Conservation (phyloP, 75 land plant genomes). For the Cryptomeria japonica region DNA sequence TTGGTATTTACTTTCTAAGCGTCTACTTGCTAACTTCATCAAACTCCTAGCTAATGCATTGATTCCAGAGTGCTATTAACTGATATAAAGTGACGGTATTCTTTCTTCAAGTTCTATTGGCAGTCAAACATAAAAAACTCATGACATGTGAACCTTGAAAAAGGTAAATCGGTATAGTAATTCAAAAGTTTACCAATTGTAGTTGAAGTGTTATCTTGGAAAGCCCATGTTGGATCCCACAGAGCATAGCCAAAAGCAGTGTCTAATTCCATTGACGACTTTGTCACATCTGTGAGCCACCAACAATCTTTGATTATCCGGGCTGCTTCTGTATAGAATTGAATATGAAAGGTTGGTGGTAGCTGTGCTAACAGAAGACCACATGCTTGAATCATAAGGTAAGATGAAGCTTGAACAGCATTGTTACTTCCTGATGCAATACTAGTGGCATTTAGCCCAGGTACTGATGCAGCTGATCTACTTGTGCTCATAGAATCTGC, state of each 20-base stretch:
- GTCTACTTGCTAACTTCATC: background rate
- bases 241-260: slow-evolving; percentile 87
- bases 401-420: slow-evolving; percentile 64
- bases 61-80: background rate
- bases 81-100: background rate
- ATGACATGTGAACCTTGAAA: background rate
- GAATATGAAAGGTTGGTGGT: slow-evolving; percentile 82
- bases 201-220: slow-evolving; percentile 93
- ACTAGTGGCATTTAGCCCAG: slow-evolving; percentile 46
- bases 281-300: slow-evolving; percentile 89
- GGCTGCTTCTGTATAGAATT: slow-evolving; percentile 81
- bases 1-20: background rate
- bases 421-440: slow-evolving; percentile 58
- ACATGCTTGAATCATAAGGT: slow-evolving; percentile 96
- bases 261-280: slow-evolving; percentile 69
- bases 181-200: slow-evolving; percentile 56
- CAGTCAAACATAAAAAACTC: background rate
- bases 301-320: slow-evolving; percentile 91
- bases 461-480: slow-evolving; percentile 36
- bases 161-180: background rate
- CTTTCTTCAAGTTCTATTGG: background rate
- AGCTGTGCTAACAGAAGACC: slow-evolving; percentile 95
- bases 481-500: slow-evolving; percentile 57
- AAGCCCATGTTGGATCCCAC: slow-evolving; percentile 96
- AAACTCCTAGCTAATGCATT: background rate